These are phyloP conservation scores for Cryphonectria naterciae DNA, from an alignment of 2,329 filamentous ascomycete species.

Conservation along the genomic window DNA sequence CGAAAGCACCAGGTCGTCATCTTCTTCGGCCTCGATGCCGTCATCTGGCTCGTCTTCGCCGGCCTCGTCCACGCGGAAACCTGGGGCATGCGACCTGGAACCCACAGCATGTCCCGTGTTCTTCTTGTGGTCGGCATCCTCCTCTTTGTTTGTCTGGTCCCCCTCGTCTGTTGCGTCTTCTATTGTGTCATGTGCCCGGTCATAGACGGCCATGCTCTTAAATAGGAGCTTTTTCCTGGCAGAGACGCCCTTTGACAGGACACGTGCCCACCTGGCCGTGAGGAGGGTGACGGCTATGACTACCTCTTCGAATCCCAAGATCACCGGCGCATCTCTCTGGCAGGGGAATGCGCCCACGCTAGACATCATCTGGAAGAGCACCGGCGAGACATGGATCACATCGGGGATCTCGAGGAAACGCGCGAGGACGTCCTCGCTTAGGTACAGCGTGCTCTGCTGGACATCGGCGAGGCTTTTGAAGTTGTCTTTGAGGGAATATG, in stretches of 20 bases:
- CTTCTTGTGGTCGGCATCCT: conserved; percentile 17
- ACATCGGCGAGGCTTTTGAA: conserved; percentile 71
- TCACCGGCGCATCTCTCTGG: conserved; percentile 69
- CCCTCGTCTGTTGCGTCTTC: conserved; percentile 19
- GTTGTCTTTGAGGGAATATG: conserved; percentile 75
- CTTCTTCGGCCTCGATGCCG: conserved; percentile 43
- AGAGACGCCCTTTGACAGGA: conserved; percentile 60
- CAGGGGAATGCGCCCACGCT: conserved; percentile 77
- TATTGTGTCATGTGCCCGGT: conserved; percentile 49
- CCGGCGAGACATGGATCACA: conserved; percentile 66
- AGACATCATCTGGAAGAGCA: conserved; percentile 73
- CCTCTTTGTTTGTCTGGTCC: conserved; percentile 28
- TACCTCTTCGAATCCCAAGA: conserved; percentile 70
- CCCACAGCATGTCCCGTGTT: conserved; percentile 18
- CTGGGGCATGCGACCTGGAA: conserved; percentile 36
- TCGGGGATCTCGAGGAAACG: conserved; percentile 76
- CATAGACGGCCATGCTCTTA: conserved; percentile 72
- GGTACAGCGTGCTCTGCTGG: conserved; percentile 64
- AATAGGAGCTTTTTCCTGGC: conserved; percentile 70
- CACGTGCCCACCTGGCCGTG: conserved; percentile 69
- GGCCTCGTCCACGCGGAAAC: conserved; percentile 52
- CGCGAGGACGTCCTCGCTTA: conserved; percentile 71
- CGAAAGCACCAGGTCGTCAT: conserved; percentile 69
- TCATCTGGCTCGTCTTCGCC: conserved; percentile 42
- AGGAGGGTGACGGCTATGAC: conserved; percentile 74